These are phyloP conservation scores for Castanea crenata DNA, from an alignment of 306 rosid genomes.

Conservation along the genomic window DNA sequence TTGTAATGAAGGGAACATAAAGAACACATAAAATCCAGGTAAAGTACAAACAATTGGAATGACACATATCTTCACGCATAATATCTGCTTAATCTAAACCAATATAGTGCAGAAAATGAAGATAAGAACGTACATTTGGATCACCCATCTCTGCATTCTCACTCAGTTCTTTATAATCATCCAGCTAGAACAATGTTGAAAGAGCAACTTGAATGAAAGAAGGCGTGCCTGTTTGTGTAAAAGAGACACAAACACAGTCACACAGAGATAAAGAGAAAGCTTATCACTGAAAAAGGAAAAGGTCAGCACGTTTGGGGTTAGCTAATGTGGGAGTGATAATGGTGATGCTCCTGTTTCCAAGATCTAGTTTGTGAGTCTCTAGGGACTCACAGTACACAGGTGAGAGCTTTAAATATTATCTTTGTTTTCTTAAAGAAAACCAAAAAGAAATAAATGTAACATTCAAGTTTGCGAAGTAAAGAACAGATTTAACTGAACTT, in stretches of 20 bases:
- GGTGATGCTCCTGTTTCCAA: constrained; percentile 21
- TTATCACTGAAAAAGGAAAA: not conserved
- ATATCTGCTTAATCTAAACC: constrained; percentile 3
- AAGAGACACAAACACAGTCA: not conserved
- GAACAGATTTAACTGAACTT: constrained; percentile 25
- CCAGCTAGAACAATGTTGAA: not conserved
- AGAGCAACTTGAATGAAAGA: not conserved
- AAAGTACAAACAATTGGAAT: not conserved
- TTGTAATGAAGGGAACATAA: not conserved
- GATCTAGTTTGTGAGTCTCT: constrained; percentile 1
- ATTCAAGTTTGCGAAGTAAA: constrained; percentile 1
- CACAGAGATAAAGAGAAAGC: not conserved
- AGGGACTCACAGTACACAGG: not conserved
- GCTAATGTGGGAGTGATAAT: constrained; percentile 19
- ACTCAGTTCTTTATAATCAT: not conserved
- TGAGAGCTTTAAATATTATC: constrained; percentile 8
- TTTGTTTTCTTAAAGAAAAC: not conserved
- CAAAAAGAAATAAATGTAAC: not conserved
- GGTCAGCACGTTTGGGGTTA: not conserved
- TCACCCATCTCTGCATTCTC: not conserved
- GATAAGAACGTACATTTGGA: not conserved
- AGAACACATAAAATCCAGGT: constrained; percentile 13
- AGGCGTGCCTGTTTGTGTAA: constrained; percentile 12
- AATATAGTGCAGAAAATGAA: not conserved
- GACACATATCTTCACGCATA: constrained; percentile 12